Evolutionary conservation across 108 stramenopile genomes (phyloP), one percentile per base, ranked within the genome.

Genomic region (Cyclotella choctawhatcheeana): DNA sequence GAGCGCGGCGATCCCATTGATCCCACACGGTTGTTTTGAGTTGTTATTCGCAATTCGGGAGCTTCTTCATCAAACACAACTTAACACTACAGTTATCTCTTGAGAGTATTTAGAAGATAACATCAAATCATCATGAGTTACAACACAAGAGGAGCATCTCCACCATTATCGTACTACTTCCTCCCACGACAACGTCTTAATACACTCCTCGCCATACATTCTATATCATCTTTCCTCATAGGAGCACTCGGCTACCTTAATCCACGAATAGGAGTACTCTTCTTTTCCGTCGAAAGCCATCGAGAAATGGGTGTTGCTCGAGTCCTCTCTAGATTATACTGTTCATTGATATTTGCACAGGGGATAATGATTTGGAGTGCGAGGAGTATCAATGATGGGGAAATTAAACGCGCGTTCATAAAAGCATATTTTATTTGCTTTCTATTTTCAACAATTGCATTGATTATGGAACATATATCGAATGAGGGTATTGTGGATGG

Each of bases 351-450:
- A 48, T 76, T 83, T 34, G 85, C 85, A 17, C 85, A 85, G 65
- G 85, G 85, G 6, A 44, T 85, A 5, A 85, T 85, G 65, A 85
- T 85, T 53, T 79, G 73, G 62, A 67, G 74, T 27, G 77, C 85
- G 13, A 77, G 85, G 12, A 65, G 63, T 16, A 85, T 85, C 44
- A 79, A 85, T 50, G 85, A 85, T 30, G 81, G 81, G n/a, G 82
- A 85, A 44, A 82, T 85, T 37, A 85, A 85, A 59, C 77, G 85
- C 5, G 85, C 85, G 0, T 85, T 85, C 32, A 82, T 85, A 0
- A 51, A 68, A 59, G 85, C 85, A 1, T 85, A 85, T 33, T 85
- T 85, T 56, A 45, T 85, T 7, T 85, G 85, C 43, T 85, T 85
- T 61, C n/a, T 82, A 0, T 44, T 74, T 18, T 76, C 77, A 37